Percentiles rank a stretch among this genome's conserved stretches.
These are phyloP conservation scores for Citrus trifoliata DNA, from an alignment of 345 rosid genomes.

Conservation along the genomic window DNA sequence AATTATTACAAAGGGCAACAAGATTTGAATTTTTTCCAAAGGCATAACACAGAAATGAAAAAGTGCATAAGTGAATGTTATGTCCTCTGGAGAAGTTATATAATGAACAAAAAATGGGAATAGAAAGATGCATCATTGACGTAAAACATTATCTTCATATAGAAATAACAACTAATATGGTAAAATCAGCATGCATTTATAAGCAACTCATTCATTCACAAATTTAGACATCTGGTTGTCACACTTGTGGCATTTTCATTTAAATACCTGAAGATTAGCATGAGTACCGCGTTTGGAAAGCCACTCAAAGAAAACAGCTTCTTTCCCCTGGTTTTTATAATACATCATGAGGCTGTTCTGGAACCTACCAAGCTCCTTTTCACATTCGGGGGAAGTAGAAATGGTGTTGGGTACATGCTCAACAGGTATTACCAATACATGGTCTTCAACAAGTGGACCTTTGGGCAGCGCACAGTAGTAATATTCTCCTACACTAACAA, in stretches of 20 bases:
- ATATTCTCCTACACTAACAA: slow-evolving; percentile 69
- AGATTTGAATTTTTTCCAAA: background rate
- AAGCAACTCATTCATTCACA: background rate
- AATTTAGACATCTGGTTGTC: background rate
- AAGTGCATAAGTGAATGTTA: background rate
- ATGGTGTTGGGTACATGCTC: slow-evolving; percentile 76
- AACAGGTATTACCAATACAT: slow-evolving; percentile 64
- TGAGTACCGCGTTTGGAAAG: slow-evolving; percentile 69
- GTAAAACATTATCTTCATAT: background rate
- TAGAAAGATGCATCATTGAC: background rate
- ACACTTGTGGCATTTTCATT: background rate
- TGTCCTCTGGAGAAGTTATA: background rate
- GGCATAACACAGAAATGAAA: background rate
- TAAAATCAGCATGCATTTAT: background rate
- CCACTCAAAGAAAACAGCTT: slow-evolving; percentile 83
- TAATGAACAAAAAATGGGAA: background rate
- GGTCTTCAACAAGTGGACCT: slow-evolving; percentile 79
- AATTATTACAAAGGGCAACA: background rate
- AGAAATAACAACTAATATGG: background rate
- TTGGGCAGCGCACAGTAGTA: slow-evolving; percentile 85
- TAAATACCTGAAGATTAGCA: slow-evolving; percentile 87
- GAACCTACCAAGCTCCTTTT: slow-evolving; percentile 61
- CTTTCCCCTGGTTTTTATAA: slow-evolving; percentile 59
- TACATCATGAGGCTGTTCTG: slow-evolving; percentile 60
- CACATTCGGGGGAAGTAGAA: slow-evolving; percentile 46